A percentile compares a stretch with the other conserved stretches of the same genome.
Conservation (phyloP, 2,329 filamentous ascomycete genomes). For the Botrytis fabae region DNA sequence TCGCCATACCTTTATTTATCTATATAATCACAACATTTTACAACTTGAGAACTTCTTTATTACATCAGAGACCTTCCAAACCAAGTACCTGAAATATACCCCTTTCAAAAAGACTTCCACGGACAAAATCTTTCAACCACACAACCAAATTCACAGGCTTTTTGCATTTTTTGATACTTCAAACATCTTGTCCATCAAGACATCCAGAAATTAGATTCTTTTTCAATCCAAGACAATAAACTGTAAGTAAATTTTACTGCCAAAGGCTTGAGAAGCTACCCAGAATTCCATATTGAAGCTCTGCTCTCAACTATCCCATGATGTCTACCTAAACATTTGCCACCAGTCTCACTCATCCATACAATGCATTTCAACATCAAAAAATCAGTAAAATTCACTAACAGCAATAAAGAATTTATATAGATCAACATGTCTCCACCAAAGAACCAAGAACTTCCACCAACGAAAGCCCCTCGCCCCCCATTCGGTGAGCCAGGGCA, state of each 20-base stretch:
- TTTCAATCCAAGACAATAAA: neutral
- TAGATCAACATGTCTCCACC: neutral
- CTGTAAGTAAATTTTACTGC: neutral
- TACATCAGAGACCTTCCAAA: neutral
- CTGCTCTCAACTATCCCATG: neutral
- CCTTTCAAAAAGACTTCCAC: neutral
- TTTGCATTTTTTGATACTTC: neutral
- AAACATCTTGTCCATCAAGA: neutral
- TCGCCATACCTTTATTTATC: neutral
- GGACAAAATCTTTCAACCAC: accelerated
- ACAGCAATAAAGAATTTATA: accelerated
- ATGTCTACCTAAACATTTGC: neutral
- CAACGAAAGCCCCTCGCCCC: neutral
- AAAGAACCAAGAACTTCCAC: neutral
- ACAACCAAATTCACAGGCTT: no score
- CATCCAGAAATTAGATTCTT: accelerated
- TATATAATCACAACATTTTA: neutral
- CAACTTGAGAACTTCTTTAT: neutral
- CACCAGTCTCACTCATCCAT: neutral
- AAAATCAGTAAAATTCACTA: neutral
- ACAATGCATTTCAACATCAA: neutral
- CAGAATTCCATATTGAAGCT: neutral
- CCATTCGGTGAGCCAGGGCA: neutral
- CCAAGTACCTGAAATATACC: neutral
- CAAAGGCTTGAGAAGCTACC: neutral